Evolutionary conservation across 2,329 filamentous ascomycete species (phyloP).

Genomic region (Aspergillus sp.): DNA sequence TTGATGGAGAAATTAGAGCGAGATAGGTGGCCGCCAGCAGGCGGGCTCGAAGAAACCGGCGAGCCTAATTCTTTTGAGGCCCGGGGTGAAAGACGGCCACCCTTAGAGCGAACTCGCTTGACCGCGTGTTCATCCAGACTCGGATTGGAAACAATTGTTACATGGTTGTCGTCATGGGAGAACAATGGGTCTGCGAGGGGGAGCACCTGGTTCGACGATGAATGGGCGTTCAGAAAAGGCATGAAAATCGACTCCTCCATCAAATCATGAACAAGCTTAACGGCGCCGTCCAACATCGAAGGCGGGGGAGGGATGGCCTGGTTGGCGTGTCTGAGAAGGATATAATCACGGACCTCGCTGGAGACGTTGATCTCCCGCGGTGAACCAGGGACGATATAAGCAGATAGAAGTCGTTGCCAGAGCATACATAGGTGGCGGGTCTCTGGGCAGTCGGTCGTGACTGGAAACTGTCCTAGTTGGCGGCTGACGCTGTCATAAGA

Average conservation of each 20-base stretch:
- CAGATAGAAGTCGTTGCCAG: conserved; percentile 85
- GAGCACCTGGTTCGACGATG: conserved; percentile 48
- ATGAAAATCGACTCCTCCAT: conserved; percentile 97
- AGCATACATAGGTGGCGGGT: conserved; percentile 72
- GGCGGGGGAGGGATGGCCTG: conserved; percentile 67
- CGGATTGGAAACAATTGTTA: conserved; percentile 30
- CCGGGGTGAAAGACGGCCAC: conserved; percentile 31
- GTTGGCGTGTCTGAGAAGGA: conserved; percentile 68
- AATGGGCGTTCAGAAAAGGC: conserved; percentile 76
- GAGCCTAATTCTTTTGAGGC: conserved; percentile 33
- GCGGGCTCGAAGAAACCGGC: conserved; percentile 23
- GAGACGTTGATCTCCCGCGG: conserved; percentile 90
- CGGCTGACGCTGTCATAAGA: conserved; percentile 62
- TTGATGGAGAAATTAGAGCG: conserved; percentile 34
- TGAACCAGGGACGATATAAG: conserved; percentile 83
- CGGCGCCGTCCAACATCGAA: conserved; percentile 74
- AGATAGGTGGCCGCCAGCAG: conserved; percentile 25
- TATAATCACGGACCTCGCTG: conserved; percentile 75
- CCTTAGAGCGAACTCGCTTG: conserved; percentile 28
- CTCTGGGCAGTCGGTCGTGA: conserved; percentile 55
- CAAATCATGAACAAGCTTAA: conserved; percentile 85
- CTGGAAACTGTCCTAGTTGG: conserved; percentile 45
- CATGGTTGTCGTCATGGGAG: conserved; percentile 37
- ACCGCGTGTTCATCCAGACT: conserved; percentile 32
- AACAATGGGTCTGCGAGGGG: conserved; percentile 46